Evolutionary conservation across 495 filamentous ascomycete species (phyloP), one percentile per base, ranked within the genome.

Genomic region (Amorphotheca resinae): DNA sequence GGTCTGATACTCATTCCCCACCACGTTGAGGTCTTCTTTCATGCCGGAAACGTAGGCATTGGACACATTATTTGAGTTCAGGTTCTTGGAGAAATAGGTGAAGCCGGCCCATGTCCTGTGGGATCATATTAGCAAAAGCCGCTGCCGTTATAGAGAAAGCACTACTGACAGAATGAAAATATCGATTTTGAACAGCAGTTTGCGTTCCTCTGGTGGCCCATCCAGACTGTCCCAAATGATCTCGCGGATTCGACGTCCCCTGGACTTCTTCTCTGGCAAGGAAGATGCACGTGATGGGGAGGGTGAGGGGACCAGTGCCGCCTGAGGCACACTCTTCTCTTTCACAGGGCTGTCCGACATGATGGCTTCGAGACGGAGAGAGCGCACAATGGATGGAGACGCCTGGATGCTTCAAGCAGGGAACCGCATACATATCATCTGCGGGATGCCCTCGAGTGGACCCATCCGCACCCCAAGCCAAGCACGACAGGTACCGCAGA

Each of bases 21-120:
- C 65, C 9, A 80, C 59, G 14, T 57, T 50, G n/a, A 80, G 63
- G 41, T 76, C 72, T 44, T 77, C 74, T 40, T 77, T 75, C 56
- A 77, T 70, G 2, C 72, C 72, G 14, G 69, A 75, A 1, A 75
- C 61, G 39, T 69, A 73, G 40, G 68, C 67, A 60, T 69, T 69
- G 51, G 51, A 63, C 42, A 70, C 65, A 42, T 70, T 69, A 3
- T 60, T 62, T 41, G 68, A 65, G 44, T 68, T 67, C 28, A 63
- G 53, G 22, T 61, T 54, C 41, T 64, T 63, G 43, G 53, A 46
- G 34, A 63, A 58, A 42, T 59, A 59, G 12, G 44, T 49, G n/a
- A 63, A 33, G 26, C 52, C 59, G 2, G 46, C 47, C 20, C 41
- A 58, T 4, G 52, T 59, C 32, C 60, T 36, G 1, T 54, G 31